A percentile compares a stretch with the other conserved stretches of the same genome.
phyloP scores from a whole-genome alignment of 192 early-diverging fungal genomes.

The Coemansia sp. region DNA sequence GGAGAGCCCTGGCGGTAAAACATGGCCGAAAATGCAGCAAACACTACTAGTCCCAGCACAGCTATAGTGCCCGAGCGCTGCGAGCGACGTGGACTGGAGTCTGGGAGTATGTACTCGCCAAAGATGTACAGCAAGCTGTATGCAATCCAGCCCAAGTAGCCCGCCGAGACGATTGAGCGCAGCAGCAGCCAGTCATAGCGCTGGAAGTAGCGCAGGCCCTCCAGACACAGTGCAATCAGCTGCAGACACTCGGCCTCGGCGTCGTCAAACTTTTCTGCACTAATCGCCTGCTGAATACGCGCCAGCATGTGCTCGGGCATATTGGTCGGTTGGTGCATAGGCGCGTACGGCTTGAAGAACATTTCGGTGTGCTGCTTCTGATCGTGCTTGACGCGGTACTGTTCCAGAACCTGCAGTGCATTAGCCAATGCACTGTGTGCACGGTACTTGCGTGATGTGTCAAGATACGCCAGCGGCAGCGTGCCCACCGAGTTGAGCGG shows the following conservation, averaged over 20 bases:
- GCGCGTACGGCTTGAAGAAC: slow-evolving; percentile 75
- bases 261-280: slow-evolving; percentile 58
- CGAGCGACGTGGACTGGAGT: slow-evolving; percentile 10
- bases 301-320: slow-evolving; percentile 55
- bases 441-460: slow-evolving; percentile 68
- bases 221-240: slow-evolving; percentile 66
- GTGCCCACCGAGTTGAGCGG: slow-evolving; percentile 95
- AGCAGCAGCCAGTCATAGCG: slow-evolving; percentile 97
- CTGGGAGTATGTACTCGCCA: slow-evolving; percentile 58
- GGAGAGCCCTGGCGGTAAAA: slow-evolving; percentile 78
- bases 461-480: slow-evolving; percentile 78
- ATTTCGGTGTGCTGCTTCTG: slow-evolving; percentile 74
- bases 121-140: slow-evolving; percentile 82
- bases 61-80: slow-evolving; percentile 33
- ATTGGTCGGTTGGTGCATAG: slow-evolving; percentile 59
- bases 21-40: slow-evolving; percentile 56
- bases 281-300: slow-evolving; percentile 65
- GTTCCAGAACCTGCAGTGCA: slow-evolving; percentile 80
- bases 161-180: slow-evolving; percentile 75
- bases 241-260: slow-evolving; percentile 67
- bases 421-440: slow-evolving; percentile 78
- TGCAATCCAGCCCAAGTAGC: slow-evolving; percentile 89
- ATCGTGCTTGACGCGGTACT: slow-evolving; percentile 86
- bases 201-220: slow-evolving; percentile 92
- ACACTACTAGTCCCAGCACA: slow-evolving; percentile 32